Conservation (phyloP, 805 yeast genomes). For the Barnettozyma pratensis region DNA sequence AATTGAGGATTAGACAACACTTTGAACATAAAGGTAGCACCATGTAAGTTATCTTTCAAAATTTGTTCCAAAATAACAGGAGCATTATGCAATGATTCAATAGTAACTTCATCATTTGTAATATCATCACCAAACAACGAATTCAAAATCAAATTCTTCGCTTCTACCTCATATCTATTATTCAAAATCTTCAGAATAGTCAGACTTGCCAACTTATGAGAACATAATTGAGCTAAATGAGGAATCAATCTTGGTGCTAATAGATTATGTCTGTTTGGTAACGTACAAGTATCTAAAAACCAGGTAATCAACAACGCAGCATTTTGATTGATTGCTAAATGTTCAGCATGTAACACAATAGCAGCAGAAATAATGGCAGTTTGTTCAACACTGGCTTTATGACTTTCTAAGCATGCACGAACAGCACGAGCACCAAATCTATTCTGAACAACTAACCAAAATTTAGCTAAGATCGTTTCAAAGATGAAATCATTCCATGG, state of each 20-base stretch:
- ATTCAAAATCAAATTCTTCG: constrained; percentile 56
- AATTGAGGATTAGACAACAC: constrained; percentile 68
- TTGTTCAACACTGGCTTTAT: constrained; percentile 61
- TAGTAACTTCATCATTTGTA: constrained; percentile 13
- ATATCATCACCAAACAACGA: constrained; percentile 55
- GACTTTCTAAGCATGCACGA: constrained; percentile 86
- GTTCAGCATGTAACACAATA: constrained; percentile 72
- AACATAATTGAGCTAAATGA: constrained; percentile 56
- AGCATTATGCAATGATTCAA: constrained; percentile 26
- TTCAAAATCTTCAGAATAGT: constrained; percentile 76
- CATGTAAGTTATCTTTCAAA: constrained; percentile 62
- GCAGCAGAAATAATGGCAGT: constrained; percentile 68
- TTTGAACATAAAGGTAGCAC: constrained; percentile 75
- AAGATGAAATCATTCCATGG: constrained; percentile 89
- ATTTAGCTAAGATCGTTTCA: constrained; percentile 73
- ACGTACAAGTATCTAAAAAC: constrained; percentile 81
- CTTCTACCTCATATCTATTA: constrained; percentile 57
- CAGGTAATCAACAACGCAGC: constrained; percentile 89
- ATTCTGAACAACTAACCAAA: constrained; percentile 77
- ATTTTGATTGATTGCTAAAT: constrained; percentile 75
- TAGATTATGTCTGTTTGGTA: constrained; percentile 60
- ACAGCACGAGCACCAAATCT: constrained; percentile 95
- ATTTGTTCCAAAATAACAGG: constrained; percentile 50
- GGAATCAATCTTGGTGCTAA: constrained; percentile 61
- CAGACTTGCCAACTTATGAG: constrained; percentile 79